A percentile compares a stretch with the other conserved stretches of the same genome.
phyloP scores from a whole-genome alignment of 83 land plant genomes.

The Isoetes engelmannii region DNA sequence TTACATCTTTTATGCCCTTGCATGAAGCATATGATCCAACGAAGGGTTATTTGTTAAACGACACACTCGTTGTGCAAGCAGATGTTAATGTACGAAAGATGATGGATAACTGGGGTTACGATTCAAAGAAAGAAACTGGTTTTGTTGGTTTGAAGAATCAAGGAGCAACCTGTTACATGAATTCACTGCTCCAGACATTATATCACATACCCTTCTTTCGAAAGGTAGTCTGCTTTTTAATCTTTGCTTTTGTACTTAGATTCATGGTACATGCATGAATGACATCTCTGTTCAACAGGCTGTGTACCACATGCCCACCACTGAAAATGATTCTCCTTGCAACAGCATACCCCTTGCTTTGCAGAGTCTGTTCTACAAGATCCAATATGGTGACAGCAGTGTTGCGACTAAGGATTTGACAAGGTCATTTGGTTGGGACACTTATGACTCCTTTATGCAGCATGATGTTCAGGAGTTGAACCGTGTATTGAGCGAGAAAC shows the following conservation, averaged over 20 bases:
- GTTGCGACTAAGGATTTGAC: conserved; percentile 97
- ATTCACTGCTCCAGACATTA: conserved; percentile 84
- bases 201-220: conserved; percentile 93
- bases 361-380: conserved; percentile 95
- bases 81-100: conserved; percentile 76
- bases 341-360: conserved; percentile 96
- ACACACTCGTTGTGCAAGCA: conserved; percentile 71
- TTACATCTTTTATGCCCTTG: conserved; percentile 95
- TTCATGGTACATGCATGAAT: neutral
- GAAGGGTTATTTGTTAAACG: conserved; percentile 81
- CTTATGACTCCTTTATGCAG: conserved; percentile 96
- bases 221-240: conserved; percentile 46
- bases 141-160: conserved; percentile 97
- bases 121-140: conserved; percentile 98
- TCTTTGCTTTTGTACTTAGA: neutral
- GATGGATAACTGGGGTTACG: conserved; percentile 80
- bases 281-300: conserved; percentile 47
- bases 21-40: conserved; percentile 75
- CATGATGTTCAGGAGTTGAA: conserved; percentile 99
- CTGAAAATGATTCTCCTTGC: conserved; percentile 90
- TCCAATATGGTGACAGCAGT: conserved; percentile 90
- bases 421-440: conserved; percentile 97
- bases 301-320: conserved; percentile 99
- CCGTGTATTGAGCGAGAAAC: conserved; percentile 79
- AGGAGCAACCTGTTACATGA: conserved; percentile 99